Percentiles rank a stretch among this genome's conserved stretches.
Conservation (phyloP, 2,329 filamentous ascomycete species). For the Falciphora oryzae region DNA sequence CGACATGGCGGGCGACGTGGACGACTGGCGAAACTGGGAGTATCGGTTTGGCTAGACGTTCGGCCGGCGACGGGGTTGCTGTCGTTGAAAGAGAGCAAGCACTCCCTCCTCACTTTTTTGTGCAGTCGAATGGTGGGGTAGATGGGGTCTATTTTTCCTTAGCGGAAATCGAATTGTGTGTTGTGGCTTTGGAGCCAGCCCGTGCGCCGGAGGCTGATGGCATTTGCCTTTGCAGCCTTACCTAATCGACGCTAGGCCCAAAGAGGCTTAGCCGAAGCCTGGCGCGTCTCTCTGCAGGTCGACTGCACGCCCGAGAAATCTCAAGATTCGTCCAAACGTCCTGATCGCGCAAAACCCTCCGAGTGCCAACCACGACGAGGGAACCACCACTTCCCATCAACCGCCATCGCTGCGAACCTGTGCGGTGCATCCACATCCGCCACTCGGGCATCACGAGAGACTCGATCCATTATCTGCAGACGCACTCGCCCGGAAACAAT, state of each 20-base stretch:
- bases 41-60: background rate
- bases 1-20: slow-evolving; percentile 62
- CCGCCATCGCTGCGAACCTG: slow-evolving; percentile 7
- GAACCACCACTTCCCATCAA: slow-evolving; percentile 5
- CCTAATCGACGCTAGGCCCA: background rate
- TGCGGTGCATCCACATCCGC: slow-evolving; percentile 1
- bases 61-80: background rate
- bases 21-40: background rate
- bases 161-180: background rate
- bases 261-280: background rate
- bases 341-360: background rate
- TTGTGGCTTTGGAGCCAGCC: background rate
- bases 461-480: background rate
- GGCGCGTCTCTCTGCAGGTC: background rate
- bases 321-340: background rate
- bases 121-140: background rate
- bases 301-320: background rate
- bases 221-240: background rate
- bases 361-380: background rate
- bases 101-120: background rate
- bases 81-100: background rate
- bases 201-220: background rate
- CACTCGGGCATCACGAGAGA: background rate
- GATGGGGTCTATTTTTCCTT: background rate
- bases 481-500: background rate